Base-by-base conservation (phyloP, 2,329 filamentous ascomycete species). In the Massarina eburnea region DNA sequence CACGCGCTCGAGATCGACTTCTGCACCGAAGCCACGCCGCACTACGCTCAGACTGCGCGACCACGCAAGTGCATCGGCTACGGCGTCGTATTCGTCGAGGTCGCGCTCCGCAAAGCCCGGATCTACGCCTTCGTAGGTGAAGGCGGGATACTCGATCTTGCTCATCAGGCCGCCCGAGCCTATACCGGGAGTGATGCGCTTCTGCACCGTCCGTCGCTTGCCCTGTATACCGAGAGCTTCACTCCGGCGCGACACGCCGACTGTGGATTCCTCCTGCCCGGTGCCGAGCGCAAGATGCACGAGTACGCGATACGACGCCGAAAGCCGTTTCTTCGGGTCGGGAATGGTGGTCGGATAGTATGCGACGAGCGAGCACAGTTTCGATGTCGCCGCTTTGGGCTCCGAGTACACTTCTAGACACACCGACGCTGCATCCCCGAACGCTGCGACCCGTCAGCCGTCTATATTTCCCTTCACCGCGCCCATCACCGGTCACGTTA, bases 51-150 rank as follows among this genome's bases (percentile, higher is more conserved):
- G 60, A 27, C 81, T 84, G 7, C 88, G 76, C n/a, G 78, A 81
- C 79, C 84, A 90, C 0, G 87, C 85, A 17, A 90, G 60, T n/a
- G 80, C 78, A 1, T 85, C 80, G 0, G 79, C 79, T 3, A 87
- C 73, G 8, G 77, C 73, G 52, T 89, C 79, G 56, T 83, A 90
- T 53, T 86, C 81, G 2, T 87, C 83, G 24, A 88, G 65, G 45
- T 89, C 82, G 17, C 79, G 76, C 67, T 91, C 86, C 0, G 87
- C 87, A 51, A 91, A 91, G 0, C 88, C 88, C 0, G 81, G 71
- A 40, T 81, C 71, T 0, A 70, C 80, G 48, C 76, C 73, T 9
- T 77, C 73, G 54, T 86, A 86, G 0, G 76, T 76, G 58, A 78
- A 83, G 3, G 76, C 69, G 33, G 70, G 70, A 46, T 75, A 73